Percentiles rank a stretch among this genome's conserved stretches.
Evolutionary conservation across 805 yeast genomes (phyloP).

Genomic region (Lachancea mirantina): DNA sequence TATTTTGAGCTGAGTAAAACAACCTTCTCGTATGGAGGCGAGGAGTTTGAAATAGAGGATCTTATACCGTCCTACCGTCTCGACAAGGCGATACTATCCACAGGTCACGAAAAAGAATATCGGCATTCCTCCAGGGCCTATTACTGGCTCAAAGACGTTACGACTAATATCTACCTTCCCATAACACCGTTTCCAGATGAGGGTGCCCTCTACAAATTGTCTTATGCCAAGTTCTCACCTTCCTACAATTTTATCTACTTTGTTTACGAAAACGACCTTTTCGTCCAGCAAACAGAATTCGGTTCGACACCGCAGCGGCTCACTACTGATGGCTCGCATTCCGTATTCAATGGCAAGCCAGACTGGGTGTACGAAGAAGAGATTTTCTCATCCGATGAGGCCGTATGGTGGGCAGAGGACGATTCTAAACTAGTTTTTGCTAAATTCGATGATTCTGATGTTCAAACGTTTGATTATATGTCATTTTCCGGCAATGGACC

Average conservation of each 20-base stretch:
- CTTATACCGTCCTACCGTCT: constrained; percentile 40
- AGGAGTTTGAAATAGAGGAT: constrained; percentile 34
- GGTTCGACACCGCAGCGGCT: constrained; percentile 13
- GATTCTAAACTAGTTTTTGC: constrained; percentile 50
- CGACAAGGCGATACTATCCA: constrained; percentile 45
- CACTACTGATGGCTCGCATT: constrained; percentile 43
- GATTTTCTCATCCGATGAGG: constrained; percentile 49
- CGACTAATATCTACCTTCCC: constrained; percentile 29
- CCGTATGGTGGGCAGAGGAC: constrained; percentile 70
- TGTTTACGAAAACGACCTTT: constrained; percentile 50
- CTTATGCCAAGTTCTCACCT: constrained; percentile 58
- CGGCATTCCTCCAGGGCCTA: constrained; percentile 60
- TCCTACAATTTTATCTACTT: constrained; percentile 47
- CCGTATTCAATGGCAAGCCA: constrained; percentile 59
- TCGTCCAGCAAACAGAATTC: constrained; percentile 34
- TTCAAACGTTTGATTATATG: constrained; percentile 45
- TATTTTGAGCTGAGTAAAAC: constrained; percentile 20
- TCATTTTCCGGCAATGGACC: constrained; percentile 34
- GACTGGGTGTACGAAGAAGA: constrained; percentile 89
- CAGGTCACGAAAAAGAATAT: constrained; percentile 48
- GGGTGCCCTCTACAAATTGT: constrained; percentile 21
- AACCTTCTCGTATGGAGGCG: constrained; percentile 38
- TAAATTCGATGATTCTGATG: constrained; percentile 52
- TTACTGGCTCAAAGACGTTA: constrained; percentile 57
- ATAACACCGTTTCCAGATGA: constrained; percentile 21